Conservation (phyloP, 2,329 filamentous ascomycete species). For the Scytalidium lignicola region DNA sequence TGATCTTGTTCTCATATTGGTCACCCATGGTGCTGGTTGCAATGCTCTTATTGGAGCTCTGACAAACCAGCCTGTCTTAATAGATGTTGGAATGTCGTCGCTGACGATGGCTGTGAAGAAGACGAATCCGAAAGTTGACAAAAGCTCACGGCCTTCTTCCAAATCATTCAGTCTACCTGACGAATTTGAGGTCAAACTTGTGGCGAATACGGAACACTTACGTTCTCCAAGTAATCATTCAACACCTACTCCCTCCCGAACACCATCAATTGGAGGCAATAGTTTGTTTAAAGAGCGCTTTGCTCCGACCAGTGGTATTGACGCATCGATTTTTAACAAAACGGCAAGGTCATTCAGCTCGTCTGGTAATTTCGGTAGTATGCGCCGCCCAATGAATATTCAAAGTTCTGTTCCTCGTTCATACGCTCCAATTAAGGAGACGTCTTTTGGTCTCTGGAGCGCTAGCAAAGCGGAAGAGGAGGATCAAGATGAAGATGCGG, state of each 20-base stretch:
- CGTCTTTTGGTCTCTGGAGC: constrained; percentile 44
- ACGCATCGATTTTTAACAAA: constrained; percentile 30
- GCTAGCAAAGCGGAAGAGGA: constrained; percentile 38
- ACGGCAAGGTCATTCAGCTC: constrained; percentile 10
- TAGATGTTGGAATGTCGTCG: constrained; percentile 86
- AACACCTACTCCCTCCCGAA: constrained; percentile 31
- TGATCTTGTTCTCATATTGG: constrained; percentile 77
- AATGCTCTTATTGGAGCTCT: constrained; percentile 92
- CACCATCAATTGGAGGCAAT: constrained; percentile 23
- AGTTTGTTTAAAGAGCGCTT: constrained; percentile 22
- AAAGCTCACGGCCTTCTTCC: constrained; percentile 24
- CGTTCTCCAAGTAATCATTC: constrained; percentile 38
- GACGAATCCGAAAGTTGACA: constrained; percentile 16
- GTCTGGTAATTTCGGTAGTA: constrained; percentile 24
- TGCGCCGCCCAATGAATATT: constrained; percentile 26
- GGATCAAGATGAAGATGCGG: constrained; percentile 40
- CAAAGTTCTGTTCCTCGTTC: constrained; percentile 16
- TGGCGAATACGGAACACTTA: constrained; percentile 72
- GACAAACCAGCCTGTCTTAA: constrained; percentile 83
- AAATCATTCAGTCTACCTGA: constrained; percentile 45
- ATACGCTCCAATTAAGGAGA: constrained; percentile 19
- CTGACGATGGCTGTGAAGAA: constrained; percentile 80
- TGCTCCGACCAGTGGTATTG: constrained; percentile 18
- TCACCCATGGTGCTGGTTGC: constrained; percentile 93
- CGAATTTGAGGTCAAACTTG: constrained; percentile 67